These are phyloP conservation scores for Lagenidium giganteum DNA, from an alignment of 352 stramenopile genomes.

Conservation along the genomic window DNA sequence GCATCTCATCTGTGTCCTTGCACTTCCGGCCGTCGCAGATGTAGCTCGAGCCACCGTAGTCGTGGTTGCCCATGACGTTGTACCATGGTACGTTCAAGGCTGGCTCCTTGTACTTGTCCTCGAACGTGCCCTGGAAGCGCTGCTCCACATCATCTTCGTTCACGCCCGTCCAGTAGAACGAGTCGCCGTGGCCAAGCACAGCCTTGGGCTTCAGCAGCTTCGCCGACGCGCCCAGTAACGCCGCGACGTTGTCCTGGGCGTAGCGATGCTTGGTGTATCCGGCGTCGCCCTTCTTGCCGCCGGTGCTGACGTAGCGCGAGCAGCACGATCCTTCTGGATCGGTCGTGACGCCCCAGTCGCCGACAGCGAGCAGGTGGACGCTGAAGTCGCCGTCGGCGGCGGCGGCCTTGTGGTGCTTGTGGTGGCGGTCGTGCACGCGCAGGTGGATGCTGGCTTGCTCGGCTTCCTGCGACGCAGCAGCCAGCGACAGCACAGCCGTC, in stretches of 20 bases:
- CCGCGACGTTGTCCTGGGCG: neutral
- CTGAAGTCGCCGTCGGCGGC: slow-evolving; percentile 5
- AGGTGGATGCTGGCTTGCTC: no score
- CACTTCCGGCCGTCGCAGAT: slow-evolving; percentile 40
- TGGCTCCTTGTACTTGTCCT: slow-evolving; percentile 44
- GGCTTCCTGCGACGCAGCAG: no score
- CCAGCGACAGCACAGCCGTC: no score
- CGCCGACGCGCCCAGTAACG: neutral
- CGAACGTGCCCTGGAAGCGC: slow-evolving; percentile 51
- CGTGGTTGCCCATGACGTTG: slow-evolving; percentile 66
- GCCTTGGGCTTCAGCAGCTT: no score
- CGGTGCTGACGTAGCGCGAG: no score
- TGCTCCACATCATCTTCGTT: slow-evolving; percentile 31
- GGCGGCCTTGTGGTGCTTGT: no score
- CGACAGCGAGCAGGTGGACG: slow-evolving; percentile 11
- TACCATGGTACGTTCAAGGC: slow-evolving; percentile 53
- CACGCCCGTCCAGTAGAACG: slow-evolving; percentile 72
- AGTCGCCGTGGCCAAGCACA: slow-evolving; percentile 26
- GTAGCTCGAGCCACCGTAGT: slow-evolving; percentile 57
- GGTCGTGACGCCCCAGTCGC: slow-evolving; percentile 10
- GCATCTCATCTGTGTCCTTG: slow-evolving; percentile 14
- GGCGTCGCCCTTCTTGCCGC: neutral
- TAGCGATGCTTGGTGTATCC: neutral
- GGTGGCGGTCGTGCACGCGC: no score
- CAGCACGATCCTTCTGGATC: neutral